Evolutionary conservation across 345 rosid genomes (phyloP), one percentile per base, ranked within the genome.

Genomic region (Viola odorata): DNA sequence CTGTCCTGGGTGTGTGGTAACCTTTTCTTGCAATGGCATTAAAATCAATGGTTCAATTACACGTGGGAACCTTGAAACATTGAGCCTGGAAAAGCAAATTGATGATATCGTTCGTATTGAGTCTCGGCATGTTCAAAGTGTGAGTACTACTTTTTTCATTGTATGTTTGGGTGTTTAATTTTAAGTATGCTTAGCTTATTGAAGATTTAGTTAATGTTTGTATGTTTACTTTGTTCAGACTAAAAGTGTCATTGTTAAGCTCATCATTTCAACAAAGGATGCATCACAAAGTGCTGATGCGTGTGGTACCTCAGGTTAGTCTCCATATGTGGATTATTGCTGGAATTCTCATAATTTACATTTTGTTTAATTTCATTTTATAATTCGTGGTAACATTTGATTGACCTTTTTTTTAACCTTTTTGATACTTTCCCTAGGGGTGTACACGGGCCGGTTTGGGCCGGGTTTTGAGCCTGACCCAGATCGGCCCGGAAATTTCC

Each of bases 81-180:
- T 73, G 51, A 73, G 63, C 60, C 66, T 79, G 58, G 91, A 84
- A 63, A 79, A 69, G 78, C 75, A 73, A 71, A 75, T 94, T 55
- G 96, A 84, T 66, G 96, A 89, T 73, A 84, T 94, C 56, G 62
- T 90, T 55, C 69, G 60, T 45, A 83, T 94, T 23, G 74, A 78
- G 41, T 78, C 84, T 68, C 83, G 72, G 56, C 78, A 84, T 78
- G 70, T 79, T 71, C 83, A 75, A 70, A 83, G 76, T 76, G 99
- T 94, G 76, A 84, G 91, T 53, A 62, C 41, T 65, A 11, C 39
- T 53, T 41, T 36, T 50, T 12, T 57, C 23, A 14, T 50, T 40
- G 23, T 60, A 12, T 42, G 4, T 42, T 64, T 36, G 51, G 56
- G 9, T 39, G 50, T n/a, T 11, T 47, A 4, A 9, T 7, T 58